Evolutionary conservation across 306 rosid species (phyloP).

Genomic region (Acacia confusa): DNA sequence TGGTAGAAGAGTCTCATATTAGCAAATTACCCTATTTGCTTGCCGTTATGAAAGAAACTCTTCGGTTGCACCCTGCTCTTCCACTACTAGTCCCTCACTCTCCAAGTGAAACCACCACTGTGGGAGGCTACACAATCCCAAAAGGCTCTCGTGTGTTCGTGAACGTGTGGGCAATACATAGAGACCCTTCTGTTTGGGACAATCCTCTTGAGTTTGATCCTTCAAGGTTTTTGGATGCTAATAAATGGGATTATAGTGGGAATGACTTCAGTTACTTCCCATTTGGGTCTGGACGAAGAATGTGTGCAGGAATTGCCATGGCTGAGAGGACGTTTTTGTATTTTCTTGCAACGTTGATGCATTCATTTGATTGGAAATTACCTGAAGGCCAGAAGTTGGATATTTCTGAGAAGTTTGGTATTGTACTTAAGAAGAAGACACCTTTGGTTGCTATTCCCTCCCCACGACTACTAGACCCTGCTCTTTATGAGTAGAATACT

Average conservation of each 20-base stretch:
- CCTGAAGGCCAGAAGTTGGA: neutral
- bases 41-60: constrained; percentile 74
- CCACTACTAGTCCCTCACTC: constrained; percentile 64
- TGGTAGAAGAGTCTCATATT: constrained; percentile 67
- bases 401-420: constrained; percentile 20
- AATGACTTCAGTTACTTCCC: constrained; percentile 66
- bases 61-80: constrained; percentile 55
- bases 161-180: neutral
- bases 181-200: neutral
- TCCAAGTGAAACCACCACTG: constrained; percentile 48
- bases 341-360: neutral
- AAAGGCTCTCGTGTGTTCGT: neutral
- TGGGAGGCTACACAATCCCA: constrained; percentile 31
- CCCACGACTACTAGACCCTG: constrained; percentile 42
- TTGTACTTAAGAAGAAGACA: constrained; percentile 25
- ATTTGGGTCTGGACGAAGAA: constrained; percentile 42
- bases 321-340: neutral
- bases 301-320: constrained; percentile 1
- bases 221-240: constrained; percentile 51
- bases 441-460: constrained; percentile 62
- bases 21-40: constrained; percentile 46
- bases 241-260: constrained; percentile 56
- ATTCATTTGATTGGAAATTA: neutral
- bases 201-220: constrained; percentile 57
- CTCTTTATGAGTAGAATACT: constrained; percentile 36